A percentile compares a stretch with the other conserved stretches of the same genome.
These are phyloP conservation scores for Agapanthus africanus DNA, from an alignment of 106 monocot genomes.

Conservation along the genomic window DNA sequence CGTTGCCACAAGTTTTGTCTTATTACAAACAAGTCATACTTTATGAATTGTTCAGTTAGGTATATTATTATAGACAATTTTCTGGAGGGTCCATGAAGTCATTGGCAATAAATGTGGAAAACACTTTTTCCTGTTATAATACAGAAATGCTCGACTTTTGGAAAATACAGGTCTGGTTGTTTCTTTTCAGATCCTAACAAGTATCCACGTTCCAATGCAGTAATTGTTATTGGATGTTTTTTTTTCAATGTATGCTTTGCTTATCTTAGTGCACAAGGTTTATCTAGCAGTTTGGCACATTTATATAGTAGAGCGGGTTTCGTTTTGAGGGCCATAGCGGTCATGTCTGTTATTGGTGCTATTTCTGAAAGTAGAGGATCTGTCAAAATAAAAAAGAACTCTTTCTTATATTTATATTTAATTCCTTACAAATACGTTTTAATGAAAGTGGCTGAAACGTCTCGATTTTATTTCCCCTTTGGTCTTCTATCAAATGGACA, in stretches of 20 bases:
- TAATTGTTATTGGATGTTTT: neutral
- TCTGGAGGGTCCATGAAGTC: neutral
- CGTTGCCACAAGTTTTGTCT: neutral
- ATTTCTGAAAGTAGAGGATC: neutral
- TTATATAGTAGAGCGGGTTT: neutral
- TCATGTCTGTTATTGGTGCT: neutral
- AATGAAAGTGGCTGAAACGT: neutral
- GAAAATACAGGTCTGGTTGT: neutral
- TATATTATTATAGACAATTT: neutral
- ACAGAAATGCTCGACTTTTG: neutral
- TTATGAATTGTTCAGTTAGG: neutral
- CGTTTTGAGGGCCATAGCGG: neutral
- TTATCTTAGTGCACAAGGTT: neutral
- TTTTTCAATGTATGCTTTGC: neutral
- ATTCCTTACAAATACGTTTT: neutral
- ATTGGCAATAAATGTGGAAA: neutral
- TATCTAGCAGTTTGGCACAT: neutral
- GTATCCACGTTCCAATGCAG: neutral
- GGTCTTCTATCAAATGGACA: neutral
- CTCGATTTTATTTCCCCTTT: neutral
- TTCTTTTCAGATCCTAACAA: neutral
- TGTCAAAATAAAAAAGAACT: neutral
- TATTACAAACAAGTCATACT: too few species aligned
- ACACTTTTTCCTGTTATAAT: neutral
- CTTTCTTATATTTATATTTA: neutral